These are phyloP conservation scores for Mentha longifolia DNA, from an alignment of 257 asterid species.

Conservation along the genomic window DNA sequence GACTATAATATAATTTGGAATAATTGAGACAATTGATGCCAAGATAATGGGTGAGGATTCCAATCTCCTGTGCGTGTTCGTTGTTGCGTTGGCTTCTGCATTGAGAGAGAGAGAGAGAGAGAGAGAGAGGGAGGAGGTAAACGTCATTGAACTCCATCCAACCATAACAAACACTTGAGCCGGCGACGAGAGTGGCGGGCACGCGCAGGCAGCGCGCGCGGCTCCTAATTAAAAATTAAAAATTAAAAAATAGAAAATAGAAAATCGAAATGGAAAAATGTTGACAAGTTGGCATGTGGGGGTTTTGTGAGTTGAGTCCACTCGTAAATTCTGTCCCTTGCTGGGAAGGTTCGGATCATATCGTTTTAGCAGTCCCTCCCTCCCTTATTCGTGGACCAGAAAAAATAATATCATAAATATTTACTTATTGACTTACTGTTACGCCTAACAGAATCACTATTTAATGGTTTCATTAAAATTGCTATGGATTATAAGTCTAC, in stretches of 20 bases:
- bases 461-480: too few relatives aligned
- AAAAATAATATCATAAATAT: background rate
- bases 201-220: conserved; percentile 36
- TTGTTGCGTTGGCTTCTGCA: conserved; percentile 11
- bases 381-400: background rate
- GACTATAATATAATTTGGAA: conserved; percentile 2
- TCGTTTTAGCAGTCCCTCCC: background rate
- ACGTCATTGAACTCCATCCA: conserved; percentile 35
- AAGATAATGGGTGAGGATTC: conserved; percentile 6
- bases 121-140: conserved; percentile 4
- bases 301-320: background rate
- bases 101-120: conserved; percentile 9
- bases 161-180: conserved; percentile 37
- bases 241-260: too few relatives aligned
- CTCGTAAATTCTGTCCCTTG: background rate
- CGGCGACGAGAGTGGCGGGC: conserved; percentile 28
- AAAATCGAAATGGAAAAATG: too few relatives aligned
- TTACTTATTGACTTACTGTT: too few relatives aligned
- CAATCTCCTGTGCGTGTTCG: conserved; percentile 11
- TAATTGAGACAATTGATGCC: conserved; percentile 11
- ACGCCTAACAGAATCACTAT: too few relatives aligned
- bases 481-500: too few relatives aligned
- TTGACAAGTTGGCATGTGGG: conserved; percentile 19
- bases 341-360: conserved; percentile 8
- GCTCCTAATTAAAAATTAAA: background rate